Evolutionary conservation across 495 filamentous ascomycete species (phyloP).

Genomic region (Aspergillus haitiensis): DNA sequence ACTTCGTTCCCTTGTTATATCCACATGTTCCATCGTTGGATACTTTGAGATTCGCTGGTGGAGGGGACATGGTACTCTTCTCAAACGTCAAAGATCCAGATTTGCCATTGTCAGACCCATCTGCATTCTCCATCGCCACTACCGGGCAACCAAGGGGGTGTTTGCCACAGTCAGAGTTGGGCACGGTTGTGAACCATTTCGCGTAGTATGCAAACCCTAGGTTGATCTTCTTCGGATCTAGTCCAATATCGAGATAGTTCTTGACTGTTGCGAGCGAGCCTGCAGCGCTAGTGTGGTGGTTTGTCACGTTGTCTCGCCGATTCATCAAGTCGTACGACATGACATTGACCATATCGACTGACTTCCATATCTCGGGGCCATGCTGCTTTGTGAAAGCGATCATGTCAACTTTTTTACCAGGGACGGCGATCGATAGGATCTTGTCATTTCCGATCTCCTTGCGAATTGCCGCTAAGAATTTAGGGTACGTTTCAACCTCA

Average conservation of each 20-base stretch:
- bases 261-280: slow-evolving; percentile 56
- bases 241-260: slow-evolving; percentile 60
- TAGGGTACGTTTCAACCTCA: slow-evolving; percentile 65
- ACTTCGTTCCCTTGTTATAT: slow-evolving; percentile 29
- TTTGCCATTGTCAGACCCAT: slow-evolving; percentile 64
- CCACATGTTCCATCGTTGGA: slow-evolving; percentile 46
- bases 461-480: slow-evolving; percentile 61
- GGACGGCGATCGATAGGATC: slow-evolving; percentile 68
- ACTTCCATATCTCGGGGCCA: slow-evolving; percentile 60
- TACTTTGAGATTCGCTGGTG: slow-evolving; percentile 44
- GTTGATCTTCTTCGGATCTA: slow-evolving; percentile 59
- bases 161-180: slow-evolving; percentile 42
- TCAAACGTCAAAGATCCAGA: slow-evolving; percentile 61
- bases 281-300: slow-evolving; percentile 63
- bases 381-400: slow-evolving; percentile 67
- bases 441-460: slow-evolving; percentile 58
- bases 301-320: slow-evolving; percentile 66
- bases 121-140: slow-evolving; percentile 60
- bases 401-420: slow-evolving; percentile 68
- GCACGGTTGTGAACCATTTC: slow-evolving; percentile 68
- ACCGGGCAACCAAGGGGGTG: slow-evolving; percentile 63
- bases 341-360: slow-evolving; percentile 73
- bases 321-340: slow-evolving; percentile 84
- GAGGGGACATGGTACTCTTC: slow-evolving; percentile 47
- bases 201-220: slow-evolving; percentile 74